phyloP scores from a whole-genome alignment of 179 eudicot genomes.

The Camellia oleifera region DNA sequence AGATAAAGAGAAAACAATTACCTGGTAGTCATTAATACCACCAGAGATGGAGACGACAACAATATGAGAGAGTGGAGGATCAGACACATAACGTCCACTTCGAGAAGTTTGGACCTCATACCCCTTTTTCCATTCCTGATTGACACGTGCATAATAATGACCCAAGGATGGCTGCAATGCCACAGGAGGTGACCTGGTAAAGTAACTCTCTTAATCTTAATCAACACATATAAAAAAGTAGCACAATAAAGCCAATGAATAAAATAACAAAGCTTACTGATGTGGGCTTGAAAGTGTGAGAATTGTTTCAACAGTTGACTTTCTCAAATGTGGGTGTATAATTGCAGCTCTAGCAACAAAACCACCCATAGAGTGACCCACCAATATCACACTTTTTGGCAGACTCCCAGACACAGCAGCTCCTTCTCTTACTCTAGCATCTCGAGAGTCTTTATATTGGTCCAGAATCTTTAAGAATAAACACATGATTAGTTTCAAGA shows the following conservation, averaged over 20 bases:
- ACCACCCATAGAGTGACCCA: conserved; percentile 99
- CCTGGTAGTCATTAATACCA: conserved; percentile 96
- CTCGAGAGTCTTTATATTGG: conserved; percentile 75
- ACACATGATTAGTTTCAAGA: conserved; percentile 3
- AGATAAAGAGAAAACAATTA: conserved; percentile 20
- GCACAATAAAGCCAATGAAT: conserved; percentile 14
- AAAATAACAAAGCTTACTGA: conserved; percentile 57
- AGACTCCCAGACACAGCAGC: conserved; percentile 52
- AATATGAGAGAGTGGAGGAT: conserved; percentile 65
- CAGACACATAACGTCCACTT: conserved; percentile 43
- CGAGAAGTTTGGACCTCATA: conserved; percentile 60
- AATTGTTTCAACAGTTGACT: conserved; percentile 82
- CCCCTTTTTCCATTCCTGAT: conserved; percentile 84
- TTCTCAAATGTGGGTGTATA: conserved; percentile 76
- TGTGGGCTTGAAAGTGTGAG: conserved; percentile 94
- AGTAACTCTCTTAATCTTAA: conserved; percentile 11
- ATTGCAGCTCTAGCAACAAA: conserved; percentile 98
- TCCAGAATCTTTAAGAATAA: conserved; percentile 68
- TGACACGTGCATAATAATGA: conserved; percentile 68
- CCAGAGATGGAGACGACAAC: conserved; percentile 74
- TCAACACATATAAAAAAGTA: not conserved
- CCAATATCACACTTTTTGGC: conserved; percentile 81
- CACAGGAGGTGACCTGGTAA: conserved; percentile 85
- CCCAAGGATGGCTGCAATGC: conserved; percentile 96
- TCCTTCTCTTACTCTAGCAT: conserved; percentile 71